Percentiles rank a stretch among this genome's conserved stretches.
phyloP scores from a whole-genome alignment of 2,329 filamentous ascomycete species.

The Calonectria hawksworthii region DNA sequence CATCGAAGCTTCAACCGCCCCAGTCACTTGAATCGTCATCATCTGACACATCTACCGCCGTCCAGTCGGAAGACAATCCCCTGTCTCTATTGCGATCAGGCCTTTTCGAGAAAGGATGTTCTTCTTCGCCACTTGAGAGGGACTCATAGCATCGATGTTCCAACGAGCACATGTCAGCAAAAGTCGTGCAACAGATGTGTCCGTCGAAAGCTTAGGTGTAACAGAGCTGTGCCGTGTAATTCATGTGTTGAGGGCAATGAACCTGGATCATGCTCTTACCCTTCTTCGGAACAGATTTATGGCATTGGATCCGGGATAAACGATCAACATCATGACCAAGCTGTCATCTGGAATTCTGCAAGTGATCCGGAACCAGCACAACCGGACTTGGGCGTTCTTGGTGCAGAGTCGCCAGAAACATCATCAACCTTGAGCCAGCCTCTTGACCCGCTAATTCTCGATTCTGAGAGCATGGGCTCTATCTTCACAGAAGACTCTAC shows the following conservation, averaged over 20 bases:
- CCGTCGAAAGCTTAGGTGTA: constrained; percentile 44
- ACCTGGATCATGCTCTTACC: constrained; percentile 28
- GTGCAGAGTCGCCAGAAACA: neutral
- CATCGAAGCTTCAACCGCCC: constrained; percentile 41
- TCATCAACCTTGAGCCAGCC: constrained; percentile 7
- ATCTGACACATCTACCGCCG: constrained; percentile 43
- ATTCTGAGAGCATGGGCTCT: constrained; percentile 16
- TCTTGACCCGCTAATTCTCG: constrained; percentile 18
- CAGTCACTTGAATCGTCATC: constrained; percentile 47
- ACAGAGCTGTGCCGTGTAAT: constrained; percentile 41
- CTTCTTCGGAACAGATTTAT: constrained; percentile 7
- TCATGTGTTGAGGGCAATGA: constrained; percentile 33
- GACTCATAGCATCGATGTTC: constrained; percentile 39
- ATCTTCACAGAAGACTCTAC: constrained; percentile 4
- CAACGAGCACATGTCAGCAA: constrained; percentile 35
- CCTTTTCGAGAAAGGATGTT: constrained; percentile 43
- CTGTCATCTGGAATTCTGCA: neutral
- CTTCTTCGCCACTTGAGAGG: constrained; percentile 46
- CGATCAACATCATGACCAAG: neutral
- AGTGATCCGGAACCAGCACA: neutral
- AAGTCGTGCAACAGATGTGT: constrained; percentile 48
- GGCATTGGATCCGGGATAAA: neutral
- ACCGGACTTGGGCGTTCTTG: neutral
- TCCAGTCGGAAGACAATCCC: constrained; percentile 35
- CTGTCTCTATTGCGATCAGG: constrained; percentile 41